Conservation (phyloP, 805 yeast species). For the Suhomyces faveliae region DNA sequence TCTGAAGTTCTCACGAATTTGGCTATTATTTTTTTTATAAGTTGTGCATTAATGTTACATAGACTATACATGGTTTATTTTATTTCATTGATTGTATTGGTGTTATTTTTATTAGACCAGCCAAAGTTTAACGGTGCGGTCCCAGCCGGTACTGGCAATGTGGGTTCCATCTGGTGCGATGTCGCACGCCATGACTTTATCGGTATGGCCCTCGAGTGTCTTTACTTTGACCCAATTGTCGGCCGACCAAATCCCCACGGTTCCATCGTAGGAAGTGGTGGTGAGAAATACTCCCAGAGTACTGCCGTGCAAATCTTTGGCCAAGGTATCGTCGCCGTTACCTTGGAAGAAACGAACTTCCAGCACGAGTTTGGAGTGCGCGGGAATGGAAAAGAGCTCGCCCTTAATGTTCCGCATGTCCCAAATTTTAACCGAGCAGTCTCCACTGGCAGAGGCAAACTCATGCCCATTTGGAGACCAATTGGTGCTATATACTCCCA, state of each 20-base stretch:
- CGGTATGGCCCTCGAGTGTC: constrained; percentile 54
- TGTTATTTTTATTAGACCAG: neutral
- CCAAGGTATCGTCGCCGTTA: constrained; percentile 15
- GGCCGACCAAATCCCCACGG: constrained; percentile 56
- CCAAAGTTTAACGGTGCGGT: constrained; percentile 73
- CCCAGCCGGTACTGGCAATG: constrained; percentile 79
- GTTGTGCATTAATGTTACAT: too few relatives aligned
- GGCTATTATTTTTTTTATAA: too few relatives aligned
- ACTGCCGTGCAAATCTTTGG: constrained; percentile 22
- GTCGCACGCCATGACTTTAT: constrained; percentile 73
- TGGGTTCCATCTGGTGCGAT: constrained; percentile 38
- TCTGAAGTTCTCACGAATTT: too few relatives aligned
- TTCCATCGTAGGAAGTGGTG: constrained; percentile 71
- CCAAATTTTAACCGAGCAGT: constrained; percentile 79
- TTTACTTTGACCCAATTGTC: constrained; percentile 67
- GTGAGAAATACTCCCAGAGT: constrained; percentile 49
- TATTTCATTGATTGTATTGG: too few relatives aligned
- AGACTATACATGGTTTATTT: too few relatives aligned
- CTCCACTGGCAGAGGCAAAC: constrained; percentile 82
- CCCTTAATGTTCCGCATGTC: constrained; percentile 58
- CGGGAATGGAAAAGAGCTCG: constrained; percentile 55
- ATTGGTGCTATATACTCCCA: constrained; percentile 66
- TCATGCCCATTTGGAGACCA: constrained; percentile 79
- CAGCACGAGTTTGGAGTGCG: constrained; percentile 72
- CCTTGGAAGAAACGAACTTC: constrained; percentile 53